Percentiles rank a stretch among this genome's conserved stretches.
These are phyloP conservation scores for Mycena galopus DNA, from an alignment of 768 basidiomycete species.

Conservation along the genomic window DNA sequence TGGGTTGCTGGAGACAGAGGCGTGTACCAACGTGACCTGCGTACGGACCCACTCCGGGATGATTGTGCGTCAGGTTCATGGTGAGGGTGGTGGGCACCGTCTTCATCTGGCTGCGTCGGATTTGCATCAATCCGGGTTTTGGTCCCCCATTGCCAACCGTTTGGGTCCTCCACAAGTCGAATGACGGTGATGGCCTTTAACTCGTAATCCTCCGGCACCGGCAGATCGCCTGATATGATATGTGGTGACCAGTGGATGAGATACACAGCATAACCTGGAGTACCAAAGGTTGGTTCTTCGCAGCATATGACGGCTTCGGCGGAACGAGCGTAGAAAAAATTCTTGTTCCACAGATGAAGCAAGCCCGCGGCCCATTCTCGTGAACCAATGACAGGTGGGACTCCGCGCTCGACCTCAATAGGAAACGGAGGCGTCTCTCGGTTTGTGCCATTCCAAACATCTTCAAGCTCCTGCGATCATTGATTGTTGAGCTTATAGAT, in stretches of 20 bases:
- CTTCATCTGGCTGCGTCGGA: background rate
- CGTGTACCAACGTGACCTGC: too few relatives aligned
- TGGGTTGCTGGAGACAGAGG: background rate
- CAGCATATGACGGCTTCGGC: conserved; percentile 19
- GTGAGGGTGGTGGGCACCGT: background rate
- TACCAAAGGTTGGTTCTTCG: background rate
- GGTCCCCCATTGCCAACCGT: background rate
- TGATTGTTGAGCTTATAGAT: background rate
- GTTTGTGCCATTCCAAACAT: background rate
- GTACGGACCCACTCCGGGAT: too few relatives aligned
- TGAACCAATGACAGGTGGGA: background rate
- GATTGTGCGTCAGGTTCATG: background rate
- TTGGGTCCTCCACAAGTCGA: background rate
- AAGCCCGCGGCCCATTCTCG: conserved; percentile 13
- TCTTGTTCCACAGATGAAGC: conserved; percentile 21
- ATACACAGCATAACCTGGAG: conserved; percentile 14
- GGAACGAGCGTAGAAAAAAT: conserved; percentile 15
- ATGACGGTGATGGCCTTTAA: conserved; percentile 10
- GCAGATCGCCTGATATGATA: background rate
- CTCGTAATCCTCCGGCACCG: background rate
- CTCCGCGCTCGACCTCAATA: background rate
- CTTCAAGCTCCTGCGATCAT: background rate
- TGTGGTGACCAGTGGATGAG: background rate
- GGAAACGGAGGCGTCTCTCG: background rate
- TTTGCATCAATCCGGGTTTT: background rate